Conservation (phyloP, 495 filamentous ascomycete genomes). For the Penicillium malachiteum region DNA sequence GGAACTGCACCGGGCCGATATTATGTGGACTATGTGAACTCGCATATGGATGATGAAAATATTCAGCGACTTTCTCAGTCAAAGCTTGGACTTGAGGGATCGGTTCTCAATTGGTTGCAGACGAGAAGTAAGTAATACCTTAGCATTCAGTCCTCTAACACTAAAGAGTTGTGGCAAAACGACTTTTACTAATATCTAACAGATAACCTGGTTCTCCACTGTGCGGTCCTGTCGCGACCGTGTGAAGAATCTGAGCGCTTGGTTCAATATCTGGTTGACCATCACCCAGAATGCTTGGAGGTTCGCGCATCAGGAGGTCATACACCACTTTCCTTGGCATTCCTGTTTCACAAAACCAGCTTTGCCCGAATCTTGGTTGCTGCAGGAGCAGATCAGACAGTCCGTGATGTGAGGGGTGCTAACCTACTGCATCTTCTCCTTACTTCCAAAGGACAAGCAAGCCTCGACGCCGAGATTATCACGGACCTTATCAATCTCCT, state of each 20-base stretch:
- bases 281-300: slow-evolving; percentile 58
- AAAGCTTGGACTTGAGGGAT: slow-evolving; percentile 56
- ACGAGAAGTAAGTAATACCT: slow-evolving; percentile 39
- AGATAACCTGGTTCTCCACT: slow-evolving; percentile 66
- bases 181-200: neutral
- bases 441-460: neutral
- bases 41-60: slow-evolving; percentile 53
- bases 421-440: slow-evolving; percentile 63
- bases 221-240: slow-evolving; percentile 51
- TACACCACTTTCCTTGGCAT: slow-evolving; percentile 63
- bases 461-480: slow-evolving; percentile 28
- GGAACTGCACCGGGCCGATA: slow-evolving; percentile 59
- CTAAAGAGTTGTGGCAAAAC: neutral
- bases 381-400: slow-evolving; percentile 63
- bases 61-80: slow-evolving; percentile 54
- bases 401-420: slow-evolving; percentile 48
- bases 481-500: slow-evolving; percentile 51
- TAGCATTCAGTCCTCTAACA: neutral
- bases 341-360: slow-evolving; percentile 46
- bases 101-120: slow-evolving; percentile 60
- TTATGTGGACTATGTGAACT: slow-evolving; percentile 62
- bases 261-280: slow-evolving; percentile 59
- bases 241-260: slow-evolving; percentile 47
- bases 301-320: slow-evolving; percentile 50
- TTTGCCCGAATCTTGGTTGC: slow-evolving; percentile 59